A percentile compares a stretch with the other conserved stretches of the same genome.
These are phyloP conservation scores for Penicillium atrosanguineum DNA, from an alignment of 495 filamentous ascomycete species.

Conservation along the genomic window DNA sequence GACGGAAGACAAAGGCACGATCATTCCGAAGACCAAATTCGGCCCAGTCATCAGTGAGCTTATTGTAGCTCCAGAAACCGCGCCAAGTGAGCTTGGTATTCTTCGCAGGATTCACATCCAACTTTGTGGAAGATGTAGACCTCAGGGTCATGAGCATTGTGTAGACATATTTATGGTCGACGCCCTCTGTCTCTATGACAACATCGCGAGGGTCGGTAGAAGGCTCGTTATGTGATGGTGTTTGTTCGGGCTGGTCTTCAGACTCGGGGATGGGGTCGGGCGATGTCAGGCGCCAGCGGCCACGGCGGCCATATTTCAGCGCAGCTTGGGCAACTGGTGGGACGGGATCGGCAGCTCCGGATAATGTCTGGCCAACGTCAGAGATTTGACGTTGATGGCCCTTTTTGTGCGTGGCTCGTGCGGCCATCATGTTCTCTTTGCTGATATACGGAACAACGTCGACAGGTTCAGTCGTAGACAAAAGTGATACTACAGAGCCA, in stretches of 20 bases:
- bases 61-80: slow-evolving; percentile 89
- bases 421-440: slow-evolving; percentile 45
- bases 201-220: slow-evolving; percentile 47
- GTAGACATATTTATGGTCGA: slow-evolving; percentile 73
- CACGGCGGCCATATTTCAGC: slow-evolving; percentile 58
- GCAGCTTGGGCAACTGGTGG: slow-evolving; percentile 40
- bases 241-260: slow-evolving; percentile 1
- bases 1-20: slow-evolving; percentile 81
- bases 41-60: slow-evolving; percentile 83
- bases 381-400: slow-evolving; percentile 33
- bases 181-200: slow-evolving; percentile 83
- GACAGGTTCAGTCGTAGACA: slow-evolving; percentile 74
- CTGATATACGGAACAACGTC: slow-evolving; percentile 79
- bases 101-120: slow-evolving; percentile 39
- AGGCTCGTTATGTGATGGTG: slow-evolving; percentile 8
- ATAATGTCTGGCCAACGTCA: slow-evolving; percentile 38
- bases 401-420: slow-evolving; percentile 25
- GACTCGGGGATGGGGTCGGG: slow-evolving; percentile 26
- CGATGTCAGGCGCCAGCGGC: slow-evolving; percentile 58
- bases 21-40: slow-evolving; percentile 83
- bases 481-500: slow-evolving; percentile 73
- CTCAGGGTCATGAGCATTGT: slow-evolving; percentile 70
- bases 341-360: slow-evolving; percentile 32
- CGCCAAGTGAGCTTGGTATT: slow-evolving; percentile 89
- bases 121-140: slow-evolving; percentile 50